Conservation (phyloP, 805 yeast genomes). For the Clavispora fructus region DNA sequence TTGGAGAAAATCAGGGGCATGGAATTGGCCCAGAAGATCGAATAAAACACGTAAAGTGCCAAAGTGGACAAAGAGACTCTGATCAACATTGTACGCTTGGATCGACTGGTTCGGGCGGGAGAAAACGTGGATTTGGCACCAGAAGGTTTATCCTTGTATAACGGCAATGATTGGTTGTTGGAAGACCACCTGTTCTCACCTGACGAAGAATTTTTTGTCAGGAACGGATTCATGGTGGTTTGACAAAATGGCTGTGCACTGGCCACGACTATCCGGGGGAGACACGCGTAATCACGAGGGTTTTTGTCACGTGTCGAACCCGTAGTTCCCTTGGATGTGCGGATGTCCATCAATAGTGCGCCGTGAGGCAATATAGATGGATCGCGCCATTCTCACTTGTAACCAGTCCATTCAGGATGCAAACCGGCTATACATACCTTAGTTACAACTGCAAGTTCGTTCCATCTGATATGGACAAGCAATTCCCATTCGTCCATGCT, state of each 20-base stretch:
- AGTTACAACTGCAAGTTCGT: no score
- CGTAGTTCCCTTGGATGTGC: not conserved
- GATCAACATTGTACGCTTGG: constrained; percentile 10
- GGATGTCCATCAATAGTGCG: no score
- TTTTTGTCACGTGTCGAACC: no score
- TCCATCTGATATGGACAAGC: no score
- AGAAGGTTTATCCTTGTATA: constrained; percentile 16
- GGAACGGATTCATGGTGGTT: not conserved
- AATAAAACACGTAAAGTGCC: constrained; percentile 10
- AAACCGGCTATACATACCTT: no score
- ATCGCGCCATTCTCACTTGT: no score
- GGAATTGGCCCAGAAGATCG: constrained; percentile 2
- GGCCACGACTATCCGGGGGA: not conserved
- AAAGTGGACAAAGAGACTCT: constrained; percentile 11
- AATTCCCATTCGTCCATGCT: no score
- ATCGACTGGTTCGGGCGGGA: constrained; percentile 2
- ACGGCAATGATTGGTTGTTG: constrained; percentile 10
- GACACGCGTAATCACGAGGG: not conserved
- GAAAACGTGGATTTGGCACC: constrained; percentile 5
- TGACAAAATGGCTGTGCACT: not conserved
- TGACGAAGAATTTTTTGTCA: not conserved
- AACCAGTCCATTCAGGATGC: no score
- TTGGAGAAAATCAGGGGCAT: not conserved
- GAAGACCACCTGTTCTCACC: constrained; percentile 1
- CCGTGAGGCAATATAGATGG: no score